These are phyloP conservation scores for Arthrobotrys musiformis DNA, from an alignment of 2,329 filamentous ascomycete genomes.

Conservation along the genomic window DNA sequence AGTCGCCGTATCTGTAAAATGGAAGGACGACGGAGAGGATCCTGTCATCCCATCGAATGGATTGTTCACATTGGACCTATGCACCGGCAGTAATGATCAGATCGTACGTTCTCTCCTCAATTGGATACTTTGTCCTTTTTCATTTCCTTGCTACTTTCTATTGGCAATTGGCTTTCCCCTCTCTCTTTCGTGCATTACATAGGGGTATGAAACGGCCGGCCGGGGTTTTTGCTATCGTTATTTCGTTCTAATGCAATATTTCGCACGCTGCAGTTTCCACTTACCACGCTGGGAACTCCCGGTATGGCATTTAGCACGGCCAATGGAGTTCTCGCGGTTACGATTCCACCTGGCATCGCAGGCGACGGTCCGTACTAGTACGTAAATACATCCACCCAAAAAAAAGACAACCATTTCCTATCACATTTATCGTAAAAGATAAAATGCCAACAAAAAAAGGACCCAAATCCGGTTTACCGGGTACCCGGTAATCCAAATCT, in stretches of 20 bases:
- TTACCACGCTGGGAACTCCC: conserved; percentile 58
- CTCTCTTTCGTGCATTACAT: conserved; percentile 9
- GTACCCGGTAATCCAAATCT: not conserved
- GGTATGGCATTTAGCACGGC: conserved; percentile 56
- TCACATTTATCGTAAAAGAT: not conserved
- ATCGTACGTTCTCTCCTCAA: conserved; percentile 62
- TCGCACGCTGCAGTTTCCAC: conserved; percentile 60
- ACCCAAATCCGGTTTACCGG: conserved; percentile 9
- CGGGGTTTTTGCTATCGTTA: no score
- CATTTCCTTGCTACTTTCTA: not conserved
- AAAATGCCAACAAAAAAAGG: no score
- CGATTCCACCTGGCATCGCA: conserved; percentile 58
- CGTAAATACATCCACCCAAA: conserved; percentile 20
- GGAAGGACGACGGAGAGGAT: conserved; percentile 68
- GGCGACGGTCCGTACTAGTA: conserved; percentile 61
- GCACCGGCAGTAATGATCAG: conserved; percentile 70
- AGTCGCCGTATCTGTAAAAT: conserved; percentile 68
- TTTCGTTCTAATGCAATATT: conserved; percentile 33
- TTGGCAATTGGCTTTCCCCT: not conserved
- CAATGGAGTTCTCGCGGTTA: conserved; percentile 58
- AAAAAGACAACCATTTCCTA: no score
- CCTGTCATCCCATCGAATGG: conserved; percentile 67
- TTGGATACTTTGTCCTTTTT: conserved; percentile 12
- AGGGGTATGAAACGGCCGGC: conserved; percentile 18
- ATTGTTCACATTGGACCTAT: conserved; percentile 71